These are phyloP conservation scores for Multifurca ochricompacta DNA, from an alignment of 768 basidiomycete species.

Conservation along the genomic window DNA sequence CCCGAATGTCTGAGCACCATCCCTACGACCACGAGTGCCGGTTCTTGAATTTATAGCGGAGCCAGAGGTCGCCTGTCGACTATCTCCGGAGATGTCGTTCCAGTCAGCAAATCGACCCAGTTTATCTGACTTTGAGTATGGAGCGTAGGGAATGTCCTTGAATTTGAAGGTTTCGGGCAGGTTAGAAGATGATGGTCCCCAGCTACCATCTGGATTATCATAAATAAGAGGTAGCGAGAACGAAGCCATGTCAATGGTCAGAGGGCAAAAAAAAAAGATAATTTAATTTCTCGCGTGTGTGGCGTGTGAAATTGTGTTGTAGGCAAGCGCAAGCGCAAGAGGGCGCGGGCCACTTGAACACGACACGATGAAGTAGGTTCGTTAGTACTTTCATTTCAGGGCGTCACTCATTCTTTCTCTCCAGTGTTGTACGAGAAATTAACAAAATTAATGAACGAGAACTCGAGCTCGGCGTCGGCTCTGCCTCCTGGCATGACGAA, in stretches of 20 bases:
- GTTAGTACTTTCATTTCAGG: background rate
- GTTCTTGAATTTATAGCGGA: constrained; percentile 35
- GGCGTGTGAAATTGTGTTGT: constrained; percentile 17
- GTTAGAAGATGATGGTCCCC: constrained; percentile 81
- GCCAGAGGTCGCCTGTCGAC: constrained; percentile 48
- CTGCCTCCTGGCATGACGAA: constrained; percentile 91
- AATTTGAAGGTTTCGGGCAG: constrained; percentile 91
- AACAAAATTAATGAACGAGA: constrained; percentile 89
- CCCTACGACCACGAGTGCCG: constrained; percentile 51
- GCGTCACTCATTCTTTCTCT: constrained; percentile 13
- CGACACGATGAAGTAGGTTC: constrained; percentile 80
- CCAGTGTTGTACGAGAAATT: constrained; percentile 88
- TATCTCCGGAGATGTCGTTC: constrained; percentile 71
- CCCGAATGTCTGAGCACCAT: constrained; percentile 80
- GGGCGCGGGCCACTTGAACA: too few species aligned
- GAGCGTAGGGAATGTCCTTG: constrained; percentile 97
- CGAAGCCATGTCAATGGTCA: constrained; percentile 48
- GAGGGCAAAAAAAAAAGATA: background rate
- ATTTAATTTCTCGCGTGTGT: constrained; percentile 1
- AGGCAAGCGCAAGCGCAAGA: constrained; percentile 19
- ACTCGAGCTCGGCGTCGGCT: constrained; percentile 64
- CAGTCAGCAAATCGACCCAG: constrained; percentile 97
- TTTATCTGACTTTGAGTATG: constrained; percentile 98
- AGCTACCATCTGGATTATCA: constrained; percentile 89
- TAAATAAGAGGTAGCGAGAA: constrained; percentile 83